Percentiles rank a stretch among this genome's conserved stretches.
Conservation (phyloP, 176 grass and related monocot species). For the Lolium rigidum region DNA sequence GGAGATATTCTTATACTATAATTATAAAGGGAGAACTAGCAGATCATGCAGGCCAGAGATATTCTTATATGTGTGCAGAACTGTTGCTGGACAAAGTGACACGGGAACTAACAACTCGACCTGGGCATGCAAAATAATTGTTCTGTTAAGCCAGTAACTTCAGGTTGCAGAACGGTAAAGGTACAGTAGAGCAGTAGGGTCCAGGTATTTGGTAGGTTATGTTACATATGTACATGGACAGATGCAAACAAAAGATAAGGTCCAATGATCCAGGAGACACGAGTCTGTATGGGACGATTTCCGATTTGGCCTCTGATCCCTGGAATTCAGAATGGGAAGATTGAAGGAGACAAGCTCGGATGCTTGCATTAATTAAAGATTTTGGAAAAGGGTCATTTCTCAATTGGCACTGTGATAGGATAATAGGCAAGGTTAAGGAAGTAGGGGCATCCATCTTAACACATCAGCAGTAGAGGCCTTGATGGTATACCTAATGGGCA, state of each 20-base stretch:
- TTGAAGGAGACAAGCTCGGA: background rate
- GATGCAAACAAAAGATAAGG: conserved; percentile 3
- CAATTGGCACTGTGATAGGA: conserved; percentile 1
- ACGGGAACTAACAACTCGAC: background rate
- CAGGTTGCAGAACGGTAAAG: background rate
- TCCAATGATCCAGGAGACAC: conserved; percentile 22
- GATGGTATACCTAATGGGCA: background rate
- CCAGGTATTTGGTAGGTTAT: background rate
- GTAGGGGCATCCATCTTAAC: background rate
- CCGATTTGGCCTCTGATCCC: conserved; percentile 1
- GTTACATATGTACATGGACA: background rate
- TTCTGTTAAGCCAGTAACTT: background rate
- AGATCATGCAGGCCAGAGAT: too few relatives aligned
- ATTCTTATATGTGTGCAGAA: too few relatives aligned
- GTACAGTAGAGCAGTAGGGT: background rate
- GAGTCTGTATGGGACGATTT: background rate
- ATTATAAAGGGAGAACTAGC: background rate
- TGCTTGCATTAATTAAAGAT: conserved; percentile 14
- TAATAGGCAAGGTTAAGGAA: background rate
- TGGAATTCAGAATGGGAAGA: background rate
- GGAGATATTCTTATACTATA: background rate
- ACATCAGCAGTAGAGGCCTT: conserved; percentile 3
- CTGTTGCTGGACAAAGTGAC: too few relatives aligned
- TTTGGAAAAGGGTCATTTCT: background rate
- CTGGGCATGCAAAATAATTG: background rate